Percentiles rank a stretch among this genome's conserved stretches.
Conservation (phyloP, 345 rosid species). For the Melaleuca quinquenervia region DNA sequence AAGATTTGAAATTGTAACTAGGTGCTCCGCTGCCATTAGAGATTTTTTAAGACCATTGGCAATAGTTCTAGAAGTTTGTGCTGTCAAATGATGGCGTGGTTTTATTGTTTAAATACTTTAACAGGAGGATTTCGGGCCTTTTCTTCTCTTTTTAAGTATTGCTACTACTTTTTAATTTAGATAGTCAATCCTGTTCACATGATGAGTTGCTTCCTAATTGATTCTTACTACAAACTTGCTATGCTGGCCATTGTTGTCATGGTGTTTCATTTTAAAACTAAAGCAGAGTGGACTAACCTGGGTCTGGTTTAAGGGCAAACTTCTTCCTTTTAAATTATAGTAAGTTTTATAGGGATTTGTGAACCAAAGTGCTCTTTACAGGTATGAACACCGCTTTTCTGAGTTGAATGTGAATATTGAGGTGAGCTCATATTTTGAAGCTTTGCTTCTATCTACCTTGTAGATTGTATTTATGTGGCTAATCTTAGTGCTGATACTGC, state of each 20-base stretch:
- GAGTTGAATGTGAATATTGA: constrained; percentile 71
- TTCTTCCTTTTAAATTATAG: neutral
- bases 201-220: neutral
- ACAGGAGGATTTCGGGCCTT: neutral
- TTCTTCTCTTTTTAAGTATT: neutral
- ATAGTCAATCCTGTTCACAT: neutral
- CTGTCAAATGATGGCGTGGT: neutral
- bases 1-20: neutral
- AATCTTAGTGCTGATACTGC: neutral
- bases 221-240: neutral
- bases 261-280: neutral
- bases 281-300: neutral
- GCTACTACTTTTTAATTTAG: neutral
- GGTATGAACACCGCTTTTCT: constrained; percentile 68
- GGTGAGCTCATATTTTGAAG: constrained; percentile 21
- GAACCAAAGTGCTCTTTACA: constrained; percentile 11
- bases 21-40: neutral
- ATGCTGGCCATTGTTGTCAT: neutral
- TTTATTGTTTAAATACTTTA: neutral
- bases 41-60: neutral
- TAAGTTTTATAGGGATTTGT: neutral
- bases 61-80: neutral
- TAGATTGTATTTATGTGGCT: neutral
- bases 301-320: neutral
- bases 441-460: neutral